Percentiles rank a stretch among this genome's conserved stretches.
These are phyloP conservation scores for Porodaedalea pini DNA, from an alignment of 1,284 basidiomycete species.

Conservation along the genomic window DNA sequence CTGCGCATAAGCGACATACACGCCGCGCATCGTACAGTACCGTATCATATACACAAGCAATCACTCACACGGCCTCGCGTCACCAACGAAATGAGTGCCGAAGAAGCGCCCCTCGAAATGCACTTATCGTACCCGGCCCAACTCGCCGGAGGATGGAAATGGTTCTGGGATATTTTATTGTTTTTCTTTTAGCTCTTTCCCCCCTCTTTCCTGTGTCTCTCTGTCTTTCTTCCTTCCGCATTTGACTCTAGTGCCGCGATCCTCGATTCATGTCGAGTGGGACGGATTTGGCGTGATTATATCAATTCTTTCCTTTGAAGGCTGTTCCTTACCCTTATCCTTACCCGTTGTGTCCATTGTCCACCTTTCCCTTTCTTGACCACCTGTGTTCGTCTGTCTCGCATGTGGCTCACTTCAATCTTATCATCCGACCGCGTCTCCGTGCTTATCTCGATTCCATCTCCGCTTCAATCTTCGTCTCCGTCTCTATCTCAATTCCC, in stretches of 20 bases:
- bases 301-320: background rate
- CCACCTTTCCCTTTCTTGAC: slow-evolving; percentile 1
- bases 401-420: too few species aligned
- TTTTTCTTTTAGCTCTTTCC: background rate
- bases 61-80: background rate
- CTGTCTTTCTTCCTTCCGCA: slow-evolving; percentile 6
- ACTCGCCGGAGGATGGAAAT: background rate
- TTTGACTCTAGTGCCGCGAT: background rate
- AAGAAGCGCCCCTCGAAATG: background rate
- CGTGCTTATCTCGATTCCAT: slow-evolving; percentile 1
- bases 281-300: background rate
- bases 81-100: background rate
- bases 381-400: too few species aligned
- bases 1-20: too few species aligned
- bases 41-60: background rate
- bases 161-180: background rate
- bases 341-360: background rate
- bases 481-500: too few species aligned
- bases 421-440: background rate
- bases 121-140: background rate
- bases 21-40: background rate
- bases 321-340: background rate
- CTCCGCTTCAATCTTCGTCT: background rate
- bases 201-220: background rate
- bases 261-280: background rate